phyloP scores from a whole-genome alignment of 257 asterid genomes.

The Solanum tarapatanum region DNA sequence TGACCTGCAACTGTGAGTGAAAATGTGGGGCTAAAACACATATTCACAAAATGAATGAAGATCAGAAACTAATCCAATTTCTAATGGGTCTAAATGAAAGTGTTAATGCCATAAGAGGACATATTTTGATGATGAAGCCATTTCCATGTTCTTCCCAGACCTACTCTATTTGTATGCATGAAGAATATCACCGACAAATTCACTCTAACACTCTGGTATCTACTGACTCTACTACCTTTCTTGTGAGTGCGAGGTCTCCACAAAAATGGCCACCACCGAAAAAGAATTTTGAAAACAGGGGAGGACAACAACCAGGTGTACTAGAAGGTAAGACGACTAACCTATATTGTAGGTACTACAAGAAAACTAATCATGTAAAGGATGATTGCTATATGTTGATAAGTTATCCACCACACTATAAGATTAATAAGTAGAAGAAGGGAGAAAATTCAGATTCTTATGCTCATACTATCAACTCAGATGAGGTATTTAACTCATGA shows the following conservation, averaged over 20 bases:
- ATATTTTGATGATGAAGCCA: neutral
- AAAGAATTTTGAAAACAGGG: neutral
- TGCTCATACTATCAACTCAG: too few species aligned
- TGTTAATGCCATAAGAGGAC: neutral
- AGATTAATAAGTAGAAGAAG: too few species aligned
- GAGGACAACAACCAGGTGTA: neutral
- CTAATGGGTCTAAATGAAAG: neutral
- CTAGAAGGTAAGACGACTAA: neutral
- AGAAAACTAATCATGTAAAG: neutral
- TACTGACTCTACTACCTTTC: neutral
- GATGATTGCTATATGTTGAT: too few species aligned
- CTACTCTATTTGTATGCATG: too few species aligned
- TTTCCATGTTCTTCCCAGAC: neutral
- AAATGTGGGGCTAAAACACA: neutral
- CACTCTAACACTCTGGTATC: neutral
- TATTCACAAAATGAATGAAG: neutral
- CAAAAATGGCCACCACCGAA: neutral
- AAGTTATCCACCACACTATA: neutral
- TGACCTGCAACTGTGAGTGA: neutral
- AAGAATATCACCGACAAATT: neutral
- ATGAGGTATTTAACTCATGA: too few species aligned
- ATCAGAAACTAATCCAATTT: too few species aligned
- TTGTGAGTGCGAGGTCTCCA: too few species aligned
- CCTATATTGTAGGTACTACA: neutral
- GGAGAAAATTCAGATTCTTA: too few species aligned